phyloP scores from a whole-genome alignment of 139 green algal genomes.

The Auxenochlorella protothecoides region DNA sequence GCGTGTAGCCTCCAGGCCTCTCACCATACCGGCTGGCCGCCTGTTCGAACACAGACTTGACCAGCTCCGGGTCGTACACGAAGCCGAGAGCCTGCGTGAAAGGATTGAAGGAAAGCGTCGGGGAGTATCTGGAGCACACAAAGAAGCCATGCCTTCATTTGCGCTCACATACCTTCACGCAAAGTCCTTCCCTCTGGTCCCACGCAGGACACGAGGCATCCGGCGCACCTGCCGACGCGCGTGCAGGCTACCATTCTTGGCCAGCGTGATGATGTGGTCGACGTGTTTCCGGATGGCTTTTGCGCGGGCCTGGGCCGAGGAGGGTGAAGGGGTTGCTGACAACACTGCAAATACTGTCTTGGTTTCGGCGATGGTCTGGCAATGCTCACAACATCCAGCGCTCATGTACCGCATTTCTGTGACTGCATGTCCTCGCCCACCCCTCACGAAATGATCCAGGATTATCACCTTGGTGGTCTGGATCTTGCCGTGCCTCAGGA shows the following conservation, averaged over 20 bases:
- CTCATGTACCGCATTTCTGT: too few species aligned
- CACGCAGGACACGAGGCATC: too few species aligned
- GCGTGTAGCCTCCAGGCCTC: slow-evolving; percentile 82
- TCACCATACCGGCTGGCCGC: slow-evolving; percentile 70
- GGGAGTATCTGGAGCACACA: too few species aligned
- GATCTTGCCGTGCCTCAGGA: slow-evolving; percentile 87
- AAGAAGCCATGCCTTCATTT: too few species aligned
- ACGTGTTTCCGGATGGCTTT: slow-evolving; percentile 91
- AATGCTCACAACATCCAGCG: too few species aligned
- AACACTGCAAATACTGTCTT: too few species aligned
- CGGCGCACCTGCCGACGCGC: slow-evolving; percentile 52
- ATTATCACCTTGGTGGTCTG: slow-evolving; percentile 78
- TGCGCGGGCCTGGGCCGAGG: slow-evolving; percentile 53
- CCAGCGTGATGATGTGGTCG: slow-evolving; percentile 97
- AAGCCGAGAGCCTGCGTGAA: slow-evolving; percentile 67
- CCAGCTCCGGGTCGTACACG: slow-evolving; percentile 87
- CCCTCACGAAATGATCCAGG: too few species aligned
- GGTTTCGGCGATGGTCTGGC: too few species aligned
- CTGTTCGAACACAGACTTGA: slow-evolving; percentile 79
- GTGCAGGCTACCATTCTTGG: slow-evolving; percentile 83
- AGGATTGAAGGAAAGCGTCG: background rate
- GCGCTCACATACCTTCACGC: too few species aligned
- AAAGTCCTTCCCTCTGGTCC: too few species aligned
- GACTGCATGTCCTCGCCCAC: too few species aligned
- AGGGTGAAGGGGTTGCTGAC: too few species aligned